Base-by-base conservation (phyloP, 305 asterid genomes). In the Rubia occidens region DNA sequence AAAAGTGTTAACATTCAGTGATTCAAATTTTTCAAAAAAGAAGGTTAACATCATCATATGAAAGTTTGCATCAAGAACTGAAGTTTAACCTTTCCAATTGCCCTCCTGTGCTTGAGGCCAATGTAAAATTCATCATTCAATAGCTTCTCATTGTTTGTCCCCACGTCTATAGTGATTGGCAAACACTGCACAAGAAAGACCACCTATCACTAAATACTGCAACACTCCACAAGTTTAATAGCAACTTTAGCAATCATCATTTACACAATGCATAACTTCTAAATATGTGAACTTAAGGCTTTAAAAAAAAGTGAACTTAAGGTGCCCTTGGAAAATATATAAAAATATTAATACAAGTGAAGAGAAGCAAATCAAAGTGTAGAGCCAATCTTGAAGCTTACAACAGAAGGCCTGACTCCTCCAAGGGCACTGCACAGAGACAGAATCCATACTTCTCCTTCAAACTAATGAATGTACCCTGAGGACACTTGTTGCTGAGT, bases 391-490 rank as follows among this genome's bases (percentile, higher is more conserved):
- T 35, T 69, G 74, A 66, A 77, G 72, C 96, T 89, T 84, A 94
- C 97, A 18, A 86, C 91, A 54, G 97, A 91, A 71, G 99, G 99
- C 58, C 96, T 94, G 75, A 94, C 93, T 35, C 99, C 99, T 67
- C 99, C 97, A 67, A 94, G 95, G 75, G 99, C 99, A 40, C 95
- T 94, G 82, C 89, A 94, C 0, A 94, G 90, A 72, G 99, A 82
- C 55, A 94, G 90, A 44, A 20, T 44, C 87, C 98, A 0, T 87
- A 89, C 96, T 87, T 90, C 75, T 88, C 90, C 58, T 88, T 88
- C 55, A 92, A 82, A 86, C 96, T 89, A 84, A 92, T 92, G 76
- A 73, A 92, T 64, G 89, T 91, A 64, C 96, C 98, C 85, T 92
- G 98, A 53, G 96, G 98, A 69, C 96, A 93, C 74, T 90, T 29